These are phyloP conservation scores for Tolypocladium tropicale DNA, from an alignment of 2,329 filamentous ascomycete species.

Conservation along the genomic window DNA sequence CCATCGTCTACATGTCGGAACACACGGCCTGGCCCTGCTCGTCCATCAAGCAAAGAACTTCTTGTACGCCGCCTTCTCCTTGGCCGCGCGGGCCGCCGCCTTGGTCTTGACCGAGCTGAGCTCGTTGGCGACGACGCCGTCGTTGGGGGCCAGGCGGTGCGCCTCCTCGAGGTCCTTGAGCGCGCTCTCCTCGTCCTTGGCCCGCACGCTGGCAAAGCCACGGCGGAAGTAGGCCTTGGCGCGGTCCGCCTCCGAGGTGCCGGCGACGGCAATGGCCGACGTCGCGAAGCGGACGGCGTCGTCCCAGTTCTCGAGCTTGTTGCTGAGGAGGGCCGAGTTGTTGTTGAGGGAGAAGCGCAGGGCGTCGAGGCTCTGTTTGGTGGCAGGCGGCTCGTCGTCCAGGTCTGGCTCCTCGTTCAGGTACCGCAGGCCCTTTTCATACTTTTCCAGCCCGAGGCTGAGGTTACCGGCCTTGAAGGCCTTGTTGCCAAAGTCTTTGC, in stretches of 20 bases:
- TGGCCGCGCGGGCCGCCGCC: conserved; percentile 61
- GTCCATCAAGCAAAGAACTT: conserved; percentile 69
- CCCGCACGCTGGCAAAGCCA: conserved; percentile 60
- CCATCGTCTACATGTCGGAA: not conserved
- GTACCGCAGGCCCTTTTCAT: conserved; percentile 87
- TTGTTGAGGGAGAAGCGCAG: conserved; percentile 80
- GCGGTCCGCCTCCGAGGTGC: conserved; percentile 63
- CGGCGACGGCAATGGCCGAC: conserved; percentile 59
- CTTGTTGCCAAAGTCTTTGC: conserved; percentile 87
- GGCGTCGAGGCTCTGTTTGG: conserved; percentile 55
- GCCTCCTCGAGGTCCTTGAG: conserved; percentile 68
- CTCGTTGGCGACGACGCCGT: conserved; percentile 67
- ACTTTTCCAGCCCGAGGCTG: conserved; percentile 70
- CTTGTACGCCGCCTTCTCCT: conserved; percentile 86
- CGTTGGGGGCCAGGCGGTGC: conserved; percentile 61
- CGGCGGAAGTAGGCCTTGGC: conserved; percentile 85
- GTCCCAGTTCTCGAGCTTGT: conserved; percentile 65
- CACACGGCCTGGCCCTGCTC: no score
- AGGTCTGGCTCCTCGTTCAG: conserved; percentile 73
- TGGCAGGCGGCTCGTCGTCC: conserved; percentile 60
- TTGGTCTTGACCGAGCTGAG: conserved; percentile 68
- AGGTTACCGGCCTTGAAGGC: conserved; percentile 77
- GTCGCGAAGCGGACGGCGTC: conserved; percentile 62
- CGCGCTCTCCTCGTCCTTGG: conserved; percentile 79
- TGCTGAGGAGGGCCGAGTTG: conserved; percentile 77